Percentiles rank a stretch among this genome's conserved stretches.
phyloP scores from a whole-genome alignment of 2,329 filamentous ascomycete genomes.

The Diaporthe sp. region DNA sequence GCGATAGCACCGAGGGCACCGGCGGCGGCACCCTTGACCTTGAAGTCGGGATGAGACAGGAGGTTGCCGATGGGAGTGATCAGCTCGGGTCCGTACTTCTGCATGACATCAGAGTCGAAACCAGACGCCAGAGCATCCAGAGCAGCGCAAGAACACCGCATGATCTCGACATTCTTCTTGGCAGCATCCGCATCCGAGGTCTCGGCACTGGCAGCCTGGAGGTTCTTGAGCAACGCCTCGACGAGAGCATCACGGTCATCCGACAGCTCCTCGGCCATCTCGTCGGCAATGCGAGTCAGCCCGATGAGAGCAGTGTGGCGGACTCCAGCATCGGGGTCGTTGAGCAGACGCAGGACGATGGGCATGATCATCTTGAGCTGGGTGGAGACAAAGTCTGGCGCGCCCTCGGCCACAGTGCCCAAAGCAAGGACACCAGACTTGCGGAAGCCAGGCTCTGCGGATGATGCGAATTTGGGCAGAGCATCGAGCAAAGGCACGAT shows the following conservation, averaged over 20 bases:
- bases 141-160: conserved; percentile 90
- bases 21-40: conserved; percentile 90
- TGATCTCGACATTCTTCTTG: conserved; percentile 85
- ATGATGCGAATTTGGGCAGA: conserved; percentile 84
- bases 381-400: conserved; percentile 96
- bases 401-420: conserved; percentile 95
- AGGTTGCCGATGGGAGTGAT: conserved; percentile 88
- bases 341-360: conserved; percentile 83
- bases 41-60: conserved; percentile 86
- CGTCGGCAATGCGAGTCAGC: conserved; percentile 91
- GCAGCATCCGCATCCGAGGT: conserved; percentile 72
- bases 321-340: conserved; percentile 87
- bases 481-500: conserved; percentile 92
- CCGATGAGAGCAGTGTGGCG: conserved; percentile 89
- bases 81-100: conserved; percentile 84
- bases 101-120: conserved; percentile 84
- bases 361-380: conserved; percentile 91
- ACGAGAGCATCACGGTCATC: conserved; percentile 89
- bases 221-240: conserved; percentile 87
- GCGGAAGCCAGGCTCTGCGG: conserved; percentile 81
- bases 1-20: conserved; percentile 93
- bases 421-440: conserved; percentile 93
- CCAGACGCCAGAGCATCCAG: conserved; percentile 93
- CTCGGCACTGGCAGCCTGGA: conserved; percentile 82
- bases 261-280: conserved; percentile 90